Evolutionary conservation across 257 asterid genomes (phyloP), one percentile per base, ranked within the genome.

Genomic region (Solanum megistacrolobum): DNA sequence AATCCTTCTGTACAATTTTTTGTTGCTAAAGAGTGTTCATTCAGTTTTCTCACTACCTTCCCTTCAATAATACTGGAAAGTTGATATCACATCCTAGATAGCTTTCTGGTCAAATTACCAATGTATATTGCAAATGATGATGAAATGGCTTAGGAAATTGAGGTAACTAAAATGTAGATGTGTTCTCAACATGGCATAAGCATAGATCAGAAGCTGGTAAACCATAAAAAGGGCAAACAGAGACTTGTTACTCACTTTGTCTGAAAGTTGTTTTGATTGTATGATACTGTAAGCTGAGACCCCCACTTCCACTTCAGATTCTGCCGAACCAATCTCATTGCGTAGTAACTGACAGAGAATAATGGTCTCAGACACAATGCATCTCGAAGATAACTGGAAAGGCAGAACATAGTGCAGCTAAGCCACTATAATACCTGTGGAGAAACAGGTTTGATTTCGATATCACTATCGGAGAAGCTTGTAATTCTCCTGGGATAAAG

Each of bases 391-490:
- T 29, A 46, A 82, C 69, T 29, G 69, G 86, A 48, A 82, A 82
- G 69, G 12, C 12, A 48, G 41, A 82, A 32, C 38, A 48, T 13
- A 52, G 20, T 16, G 41, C 69, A 48, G 29, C 86, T 48, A 48
- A 82, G 85, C 21, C 69, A 29, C 85, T 48, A 29, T 82, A 66
- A 92, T 93, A 95, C 99, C 95, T 87, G 90, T 27, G 76, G 89
- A 82, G 89, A 91, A 92, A 90, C 87, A 87, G 91, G 89, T 91
- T 89, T 93, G 87, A 92, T 89, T 89, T 94, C 96, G 31, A 92
- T 88, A 90, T 94, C 95, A 86, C 90, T 88, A 72, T 91, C 96
- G 25, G 96, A 90, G 82, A 90, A 92, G 89, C 93, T 84, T 83
- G 92, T 73, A 58, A 88, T 86, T 88, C 88, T 92, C 92, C 92